These are phyloP conservation scores for Ophiostoma ips DNA, from an alignment of 2,329 filamentous ascomycete species.

Conservation along the genomic window DNA sequence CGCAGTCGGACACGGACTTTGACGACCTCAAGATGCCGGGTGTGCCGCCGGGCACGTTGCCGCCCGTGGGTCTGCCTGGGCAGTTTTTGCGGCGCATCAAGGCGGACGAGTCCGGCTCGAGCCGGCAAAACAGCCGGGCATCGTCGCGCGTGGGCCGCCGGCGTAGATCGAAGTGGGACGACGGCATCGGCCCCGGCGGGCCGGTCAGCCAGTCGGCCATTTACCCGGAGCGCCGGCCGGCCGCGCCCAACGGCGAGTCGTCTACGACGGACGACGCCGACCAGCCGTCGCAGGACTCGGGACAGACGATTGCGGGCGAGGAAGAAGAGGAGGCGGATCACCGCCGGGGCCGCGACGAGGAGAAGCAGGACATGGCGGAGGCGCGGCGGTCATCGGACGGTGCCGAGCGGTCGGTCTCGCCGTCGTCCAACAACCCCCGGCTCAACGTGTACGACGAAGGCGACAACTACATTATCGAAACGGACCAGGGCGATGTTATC, in stretches of 20 bases:
- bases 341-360: neutral
- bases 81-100: constrained; percentile 72
- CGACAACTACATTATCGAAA: constrained; percentile 64
- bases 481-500: constrained; percentile 75
- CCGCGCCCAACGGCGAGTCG: constrained; percentile 6
- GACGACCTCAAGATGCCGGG: constrained; percentile 47
- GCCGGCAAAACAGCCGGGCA: constrained; percentile 39
- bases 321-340: constrained; percentile 1
- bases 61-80: constrained; percentile 56
- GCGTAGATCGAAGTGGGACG: constrained; percentile 55
- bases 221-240: constrained; percentile 40
- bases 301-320: neutral
- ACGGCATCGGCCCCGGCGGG: constrained; percentile 65
- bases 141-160: constrained; percentile 47
- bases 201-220: constrained; percentile 87
- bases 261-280: constrained; percentile 16
- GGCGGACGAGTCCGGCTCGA: constrained; percentile 51
- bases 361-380: neutral
- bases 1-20: constrained; percentile 65
- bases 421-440: constrained; percentile 8
- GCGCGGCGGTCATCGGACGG: constrained; percentile 7
- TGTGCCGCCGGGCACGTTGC: constrained; percentile 55
- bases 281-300: constrained; percentile 6
- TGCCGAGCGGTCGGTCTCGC: constrained; percentile 10
- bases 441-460: constrained; percentile 74